A percentile compares a stretch with the other conserved stretches of the same genome.
Conservation (phyloP, 805 yeast genomes). For the Ogataea henricii region DNA sequence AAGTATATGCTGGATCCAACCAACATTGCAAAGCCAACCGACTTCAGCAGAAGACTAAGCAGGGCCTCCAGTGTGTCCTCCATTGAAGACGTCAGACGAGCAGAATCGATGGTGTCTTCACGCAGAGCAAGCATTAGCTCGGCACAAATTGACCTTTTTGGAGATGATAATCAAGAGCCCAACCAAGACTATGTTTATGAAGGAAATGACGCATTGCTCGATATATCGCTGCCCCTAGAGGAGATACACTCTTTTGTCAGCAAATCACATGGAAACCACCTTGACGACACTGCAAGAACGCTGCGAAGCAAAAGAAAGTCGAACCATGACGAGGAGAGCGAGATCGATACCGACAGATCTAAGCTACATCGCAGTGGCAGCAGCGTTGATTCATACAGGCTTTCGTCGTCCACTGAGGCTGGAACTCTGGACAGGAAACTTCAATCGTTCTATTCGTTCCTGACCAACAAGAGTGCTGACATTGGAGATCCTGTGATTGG, state of each 20-base stretch:
- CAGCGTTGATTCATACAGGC: constrained; percentile 1
- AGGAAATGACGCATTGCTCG: constrained; percentile 25
- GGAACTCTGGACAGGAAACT: constrained; percentile 7
- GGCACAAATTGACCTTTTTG: constrained; percentile 13
- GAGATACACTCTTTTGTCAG: constrained; percentile 4
- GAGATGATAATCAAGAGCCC: background rate
- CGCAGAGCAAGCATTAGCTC: constrained; percentile 19
- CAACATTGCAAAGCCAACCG: background rate
- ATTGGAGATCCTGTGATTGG: constrained; percentile 7
- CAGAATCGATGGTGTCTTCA: constrained; percentile 13
- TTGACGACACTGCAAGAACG: too few species aligned
- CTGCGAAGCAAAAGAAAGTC: constrained; percentile 6
- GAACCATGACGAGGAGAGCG: background rate
- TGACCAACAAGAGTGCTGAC: constrained; percentile 6
- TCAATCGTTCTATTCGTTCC: constrained; percentile 10
- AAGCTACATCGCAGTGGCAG: constrained; percentile 1
- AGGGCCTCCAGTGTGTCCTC: constrained; percentile 31
- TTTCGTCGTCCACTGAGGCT: constrained; percentile 1
- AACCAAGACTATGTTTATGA: constrained; percentile 12
- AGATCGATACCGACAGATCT: background rate
- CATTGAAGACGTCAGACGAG: constrained; percentile 31
- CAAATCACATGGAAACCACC: too few species aligned
- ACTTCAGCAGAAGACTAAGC: constrained; percentile 10
- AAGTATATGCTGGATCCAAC: constrained; percentile 9
- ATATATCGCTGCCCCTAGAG: constrained; percentile 15